phyloP scores from a whole-genome alignment of 306 rosid species.

The Acacia crassicarpa region DNA sequence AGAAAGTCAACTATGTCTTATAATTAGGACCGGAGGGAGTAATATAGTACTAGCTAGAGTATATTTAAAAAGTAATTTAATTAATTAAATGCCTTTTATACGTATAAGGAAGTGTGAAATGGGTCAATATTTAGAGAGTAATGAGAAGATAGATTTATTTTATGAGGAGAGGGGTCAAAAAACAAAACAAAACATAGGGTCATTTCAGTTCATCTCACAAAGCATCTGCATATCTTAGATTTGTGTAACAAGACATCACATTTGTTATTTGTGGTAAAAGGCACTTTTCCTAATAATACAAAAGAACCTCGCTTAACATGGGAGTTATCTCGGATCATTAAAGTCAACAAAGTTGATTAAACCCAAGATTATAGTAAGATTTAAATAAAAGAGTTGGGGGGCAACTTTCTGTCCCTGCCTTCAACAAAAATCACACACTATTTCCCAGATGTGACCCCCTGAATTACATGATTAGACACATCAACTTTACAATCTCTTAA shows the following conservation, averaged over 20 bases:
- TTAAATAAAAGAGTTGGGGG: not conserved
- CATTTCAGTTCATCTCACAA: not conserved
- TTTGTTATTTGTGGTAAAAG: not conserved
- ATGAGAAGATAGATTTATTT: not conserved
- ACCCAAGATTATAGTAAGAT: not conserved
- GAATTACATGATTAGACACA: constrained; percentile 8
- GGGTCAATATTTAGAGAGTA: not conserved
- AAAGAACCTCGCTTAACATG: constrained; percentile 36
- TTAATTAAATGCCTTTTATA: too few species aligned
- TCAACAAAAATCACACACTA: not conserved
- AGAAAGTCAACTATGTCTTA: too few species aligned
- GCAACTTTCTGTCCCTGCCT: constrained; percentile 8
- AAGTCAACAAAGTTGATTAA: constrained; percentile 24
- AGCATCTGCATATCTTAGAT: not conserved
- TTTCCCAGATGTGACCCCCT: not conserved
- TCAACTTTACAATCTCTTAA: not conserved
- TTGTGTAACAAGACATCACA: not conserved
- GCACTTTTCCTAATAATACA: not conserved
- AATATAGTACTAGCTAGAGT: not conserved
- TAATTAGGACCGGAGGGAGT: too few species aligned
- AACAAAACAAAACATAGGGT: not conserved
- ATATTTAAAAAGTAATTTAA: too few species aligned
- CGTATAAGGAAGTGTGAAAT: not conserved
- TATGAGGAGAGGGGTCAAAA: not conserved
- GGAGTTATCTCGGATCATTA: not conserved